A percentile compares a stretch with the other conserved stretches of the same genome.
Conservation (phyloP, 2,329 filamentous ascomycete species). For the Rutstroemia sydowiana region DNA sequence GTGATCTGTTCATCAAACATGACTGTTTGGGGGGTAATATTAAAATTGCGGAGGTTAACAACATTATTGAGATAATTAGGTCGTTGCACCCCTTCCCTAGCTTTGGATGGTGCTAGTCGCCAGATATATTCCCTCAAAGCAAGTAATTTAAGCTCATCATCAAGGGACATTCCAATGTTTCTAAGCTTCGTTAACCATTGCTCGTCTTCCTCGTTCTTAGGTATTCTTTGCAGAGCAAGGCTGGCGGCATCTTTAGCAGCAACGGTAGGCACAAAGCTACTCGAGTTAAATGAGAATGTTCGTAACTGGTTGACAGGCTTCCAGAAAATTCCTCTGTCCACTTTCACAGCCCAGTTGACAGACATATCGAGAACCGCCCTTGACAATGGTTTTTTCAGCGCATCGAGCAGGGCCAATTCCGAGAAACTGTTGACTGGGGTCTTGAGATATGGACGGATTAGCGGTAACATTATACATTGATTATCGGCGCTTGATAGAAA, state of each 20-base stretch:
- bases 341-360: conserved; percentile 74
- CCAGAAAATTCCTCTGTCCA: conserved; percentile 83
- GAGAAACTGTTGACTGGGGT: conserved; percentile 61
- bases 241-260: conserved; percentile 49
- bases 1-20: conserved; percentile 75
- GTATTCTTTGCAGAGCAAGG: conserved; percentile 53
- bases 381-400: conserved; percentile 73
- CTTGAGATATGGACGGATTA: conserved; percentile 77
- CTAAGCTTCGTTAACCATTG: conserved; percentile 81
- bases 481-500: conserved; percentile 74
- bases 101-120: conserved; percentile 67
- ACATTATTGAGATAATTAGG: conserved; percentile 56
- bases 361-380: conserved; percentile 79
- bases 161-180: conserved; percentile 70
- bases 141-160: conserved; percentile 86
- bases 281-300: conserved; percentile 59
- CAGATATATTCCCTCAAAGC: conserved; percentile 86
- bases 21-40: conserved; percentile 78
- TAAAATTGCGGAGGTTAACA: conserved; percentile 65
- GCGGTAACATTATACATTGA: conserved; percentile 73
- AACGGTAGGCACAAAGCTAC: conserved; percentile 44
- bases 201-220: conserved; percentile 87
- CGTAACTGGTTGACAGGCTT: conserved; percentile 63
- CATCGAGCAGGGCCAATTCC: conserved; percentile 69
- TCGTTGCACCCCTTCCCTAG: conserved; percentile 17